phyloP scores from a whole-genome alignment of 805 yeast species.

The Cyberlindnera sargentensis region DNA sequence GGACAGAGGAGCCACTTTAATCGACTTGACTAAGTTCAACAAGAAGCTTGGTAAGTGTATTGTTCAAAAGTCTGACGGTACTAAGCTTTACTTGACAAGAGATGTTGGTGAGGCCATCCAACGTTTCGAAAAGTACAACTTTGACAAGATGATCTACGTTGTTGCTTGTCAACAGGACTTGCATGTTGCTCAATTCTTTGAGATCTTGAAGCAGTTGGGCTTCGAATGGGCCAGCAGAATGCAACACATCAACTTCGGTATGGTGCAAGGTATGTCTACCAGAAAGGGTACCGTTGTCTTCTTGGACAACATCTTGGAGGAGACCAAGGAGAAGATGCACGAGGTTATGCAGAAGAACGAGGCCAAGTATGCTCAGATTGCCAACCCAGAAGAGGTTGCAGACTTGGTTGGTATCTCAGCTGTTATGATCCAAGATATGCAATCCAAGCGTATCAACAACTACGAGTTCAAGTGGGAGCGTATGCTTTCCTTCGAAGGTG shows the following conservation, averaged over 20 bases:
- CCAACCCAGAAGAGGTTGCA: conserved; percentile 90
- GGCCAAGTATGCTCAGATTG: conserved; percentile 85
- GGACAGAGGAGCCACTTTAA: conserved; percentile 86
- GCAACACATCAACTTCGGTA: conserved; percentile 88
- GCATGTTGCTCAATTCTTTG: conserved; percentile 90
- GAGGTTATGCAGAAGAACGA: conserved; percentile 93
- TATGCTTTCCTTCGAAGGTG: conserved; percentile 98
- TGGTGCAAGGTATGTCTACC: conserved; percentile 98
- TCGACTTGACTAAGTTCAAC: conserved; percentile 77
- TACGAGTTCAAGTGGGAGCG: conserved; percentile 97
- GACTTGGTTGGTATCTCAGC: conserved; percentile 95
- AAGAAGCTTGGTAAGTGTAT: conserved; percentile 91
- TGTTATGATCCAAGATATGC: conserved; percentile 99
- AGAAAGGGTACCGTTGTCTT: conserved; percentile 99
- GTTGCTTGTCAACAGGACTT: conserved; percentile 96
- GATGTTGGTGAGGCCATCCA: conserved; percentile 95
- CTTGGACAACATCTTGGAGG: conserved; percentile 87
- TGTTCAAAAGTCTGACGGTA: conserved; percentile 92
- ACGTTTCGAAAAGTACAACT: conserved; percentile 75
- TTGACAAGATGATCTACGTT: conserved; percentile 94
- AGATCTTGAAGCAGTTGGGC: conserved; percentile 86
- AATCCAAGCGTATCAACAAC: conserved; percentile 91
- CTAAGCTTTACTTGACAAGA: conserved; percentile 88
- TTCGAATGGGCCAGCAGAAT: conserved; percentile 78
- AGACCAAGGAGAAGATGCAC: conserved; percentile 90